A percentile compares a stretch with the other conserved stretches of the same genome.
Evolutionary conservation across 371 early-diverging fungal genomes (phyloP).

Genomic region (Mortierella sp.): DNA sequence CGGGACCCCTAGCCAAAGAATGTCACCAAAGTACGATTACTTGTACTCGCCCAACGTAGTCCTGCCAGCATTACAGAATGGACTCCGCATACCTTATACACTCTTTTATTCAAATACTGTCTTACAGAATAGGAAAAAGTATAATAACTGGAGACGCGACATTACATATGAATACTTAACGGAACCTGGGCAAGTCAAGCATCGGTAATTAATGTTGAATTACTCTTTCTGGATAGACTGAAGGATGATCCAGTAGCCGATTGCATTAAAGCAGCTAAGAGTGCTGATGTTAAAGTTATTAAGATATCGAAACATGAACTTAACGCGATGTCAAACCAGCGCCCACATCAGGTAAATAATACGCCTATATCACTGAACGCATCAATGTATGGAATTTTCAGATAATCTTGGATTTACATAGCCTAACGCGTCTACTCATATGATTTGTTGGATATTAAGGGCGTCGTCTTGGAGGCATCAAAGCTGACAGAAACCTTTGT

Average conservation of each 20-base stretch:
- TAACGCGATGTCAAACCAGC: slow-evolving; percentile 37
- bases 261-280: slow-evolving; percentile 25
- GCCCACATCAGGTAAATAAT: slow-evolving; percentile 45
- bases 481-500: slow-evolving; percentile 14
- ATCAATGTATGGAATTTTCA: background rate
- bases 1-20: slow-evolving; percentile 4
- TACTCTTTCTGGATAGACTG: slow-evolving; percentile 2
- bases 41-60: slow-evolving; percentile 53
- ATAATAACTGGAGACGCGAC: background rate
- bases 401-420: background rate
- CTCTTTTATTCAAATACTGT: slow-evolving; percentile 30
- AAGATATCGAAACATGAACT: slow-evolving; percentile 35
- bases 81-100: slow-evolving; percentile 20
- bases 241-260: slow-evolving; percentile 33
- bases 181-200: background rate
- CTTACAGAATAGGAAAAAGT: slow-evolving; percentile 44
- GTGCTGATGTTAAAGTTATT: slow-evolving; percentile 11
- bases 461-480: slow-evolving; percentile 47
- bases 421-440: background rate
- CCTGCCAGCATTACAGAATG: slow-evolving; percentile 32
- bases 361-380: too few relatives aligned
- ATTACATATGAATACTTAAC: too few relatives aligned
- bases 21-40: slow-evolving; percentile 24
- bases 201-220: background rate
- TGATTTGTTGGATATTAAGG: slow-evolving; percentile 17